Percentiles rank a stretch among this genome's conserved stretches.
Evolutionary conservation across 768 basidiomycete genomes (phyloP).

Genomic region (Suillus decipiens): DNA sequence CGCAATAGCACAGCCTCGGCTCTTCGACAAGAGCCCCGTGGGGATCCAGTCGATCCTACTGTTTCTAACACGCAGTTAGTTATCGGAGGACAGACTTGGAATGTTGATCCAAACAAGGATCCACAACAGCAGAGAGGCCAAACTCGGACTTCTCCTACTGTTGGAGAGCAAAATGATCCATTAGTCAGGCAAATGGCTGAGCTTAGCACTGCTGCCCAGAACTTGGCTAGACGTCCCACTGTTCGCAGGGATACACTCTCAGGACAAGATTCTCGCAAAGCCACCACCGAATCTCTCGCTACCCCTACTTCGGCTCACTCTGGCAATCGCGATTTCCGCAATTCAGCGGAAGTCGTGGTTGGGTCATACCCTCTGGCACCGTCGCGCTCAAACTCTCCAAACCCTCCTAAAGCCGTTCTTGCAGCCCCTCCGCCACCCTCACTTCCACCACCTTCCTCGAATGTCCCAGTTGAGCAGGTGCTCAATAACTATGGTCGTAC

Average conservation of each 20-base stretch:
- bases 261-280: slow-evolving; percentile 26
- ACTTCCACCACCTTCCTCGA: slow-evolving; percentile 38
- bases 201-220: slow-evolving; percentile 35
- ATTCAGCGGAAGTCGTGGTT: slow-evolving; percentile 77
- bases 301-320: slow-evolving; percentile 23
- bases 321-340: slow-evolving; percentile 62
- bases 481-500: slow-evolving; percentile 78
- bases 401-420: slow-evolving; percentile 69
- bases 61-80: slow-evolving; percentile 61
- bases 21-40: slow-evolving; percentile 43
- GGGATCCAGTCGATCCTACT: slow-evolving; percentile 63
- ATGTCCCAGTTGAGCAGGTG: slow-evolving; percentile 71
- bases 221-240: slow-evolving; percentile 22
- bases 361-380: slow-evolving; percentile 65
- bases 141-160: slow-evolving; percentile 31
- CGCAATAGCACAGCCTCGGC: slow-evolving; percentile 28
- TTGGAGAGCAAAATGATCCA: slow-evolving; percentile 54
- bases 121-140: slow-evolving; percentile 49
- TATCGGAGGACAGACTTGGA: slow-evolving; percentile 67
- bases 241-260: slow-evolving; percentile 27
- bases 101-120: slow-evolving; percentile 63
- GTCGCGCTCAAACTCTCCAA: slow-evolving; percentile 77
- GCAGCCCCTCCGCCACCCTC: slow-evolving; percentile 61
- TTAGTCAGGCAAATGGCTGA: slow-evolving; percentile 67
- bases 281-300: slow-evolving; percentile 23